phyloP scores from a whole-genome alignment of 805 yeast genomes.

The Metschnikowia cerradonensis region DNA sequence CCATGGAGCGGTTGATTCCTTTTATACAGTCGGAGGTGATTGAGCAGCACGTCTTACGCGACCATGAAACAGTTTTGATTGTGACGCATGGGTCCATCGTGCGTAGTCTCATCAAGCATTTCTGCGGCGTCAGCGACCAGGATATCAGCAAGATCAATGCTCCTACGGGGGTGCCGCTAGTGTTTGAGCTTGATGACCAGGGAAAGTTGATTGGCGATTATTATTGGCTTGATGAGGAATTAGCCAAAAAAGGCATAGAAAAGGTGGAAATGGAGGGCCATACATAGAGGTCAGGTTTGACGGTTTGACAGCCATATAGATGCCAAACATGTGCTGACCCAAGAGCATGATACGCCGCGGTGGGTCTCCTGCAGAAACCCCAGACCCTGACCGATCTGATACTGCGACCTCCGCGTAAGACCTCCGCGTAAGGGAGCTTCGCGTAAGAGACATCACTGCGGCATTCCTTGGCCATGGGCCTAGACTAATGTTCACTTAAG shows the following conservation, averaged over 20 bases:
- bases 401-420: not conserved
- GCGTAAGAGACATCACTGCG: not conserved
- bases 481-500: no score
- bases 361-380: not conserved
- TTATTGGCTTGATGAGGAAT: slow-evolving; percentile 39
- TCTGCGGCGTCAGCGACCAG: slow-evolving; percentile 33
- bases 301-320: no score
- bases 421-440: no score
- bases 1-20: slow-evolving; percentile 39
- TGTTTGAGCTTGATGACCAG: slow-evolving; percentile 34
- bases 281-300: not conserved
- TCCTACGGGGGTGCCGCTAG: slow-evolving; percentile 44
- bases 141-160: slow-evolving; percentile 39
- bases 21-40: slow-evolving; percentile 29
- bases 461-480: not conserved
- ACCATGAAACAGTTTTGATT: slow-evolving; percentile 30
- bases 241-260: slow-evolving; percentile 36
- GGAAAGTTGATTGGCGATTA: slow-evolving; percentile 26
- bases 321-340: not conserved
- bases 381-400: not conserved
- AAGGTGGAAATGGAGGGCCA: slow-evolving; percentile 21
- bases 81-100: slow-evolving; percentile 44
- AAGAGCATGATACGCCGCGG: not conserved
- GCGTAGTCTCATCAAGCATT: slow-evolving; percentile 37
- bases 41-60: slow-evolving; percentile 19